A percentile compares a stretch with the other conserved stretches of the same genome.
These are phyloP conservation scores for Trichoderma citrinoviride DNA, from an alignment of 2,329 filamentous ascomycete genomes.

Conservation along the genomic window DNA sequence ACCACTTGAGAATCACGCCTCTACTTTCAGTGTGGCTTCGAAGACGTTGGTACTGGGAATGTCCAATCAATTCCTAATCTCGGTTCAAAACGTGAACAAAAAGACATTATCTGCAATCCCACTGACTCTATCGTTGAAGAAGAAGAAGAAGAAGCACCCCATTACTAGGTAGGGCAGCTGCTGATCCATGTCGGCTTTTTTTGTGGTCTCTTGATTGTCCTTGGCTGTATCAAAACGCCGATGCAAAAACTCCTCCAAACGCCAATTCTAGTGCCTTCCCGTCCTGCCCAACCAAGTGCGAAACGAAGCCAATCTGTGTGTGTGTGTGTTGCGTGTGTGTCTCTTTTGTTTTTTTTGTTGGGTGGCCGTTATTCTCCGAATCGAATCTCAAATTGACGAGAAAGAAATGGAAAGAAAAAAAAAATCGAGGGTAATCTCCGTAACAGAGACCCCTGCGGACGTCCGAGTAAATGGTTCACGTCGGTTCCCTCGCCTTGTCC, in stretches of 20 bases:
- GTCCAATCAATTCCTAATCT: neutral
- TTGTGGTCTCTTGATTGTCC: neutral
- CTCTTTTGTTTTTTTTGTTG: neutral
- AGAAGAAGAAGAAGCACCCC: neutral
- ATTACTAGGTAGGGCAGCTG: neutral
- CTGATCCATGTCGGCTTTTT: neutral
- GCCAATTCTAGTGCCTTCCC: constrained; percentile 4
- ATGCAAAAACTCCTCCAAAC: constrained; percentile 3
- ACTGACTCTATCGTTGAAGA: neutral
- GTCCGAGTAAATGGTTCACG: too few relatives aligned
- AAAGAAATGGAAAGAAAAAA: neutral
- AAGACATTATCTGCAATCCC: neutral
- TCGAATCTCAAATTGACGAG: neutral
- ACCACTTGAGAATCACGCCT: neutral
- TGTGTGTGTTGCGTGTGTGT: neutral
- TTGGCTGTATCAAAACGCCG: constrained; percentile 6
- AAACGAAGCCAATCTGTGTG: neutral
- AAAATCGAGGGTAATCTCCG: neutral
- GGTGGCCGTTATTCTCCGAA: neutral
- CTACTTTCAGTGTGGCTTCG: too few relatives aligned
- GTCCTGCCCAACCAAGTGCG: neutral
- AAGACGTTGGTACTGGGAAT: neutral
- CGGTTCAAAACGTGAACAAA: neutral
- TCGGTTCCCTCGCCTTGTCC: neutral
- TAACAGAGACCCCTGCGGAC: too few relatives aligned